Evolutionary conservation across 2,329 filamentous ascomycete species (phyloP).

Genomic region (Epichloe amarillans): DNA sequence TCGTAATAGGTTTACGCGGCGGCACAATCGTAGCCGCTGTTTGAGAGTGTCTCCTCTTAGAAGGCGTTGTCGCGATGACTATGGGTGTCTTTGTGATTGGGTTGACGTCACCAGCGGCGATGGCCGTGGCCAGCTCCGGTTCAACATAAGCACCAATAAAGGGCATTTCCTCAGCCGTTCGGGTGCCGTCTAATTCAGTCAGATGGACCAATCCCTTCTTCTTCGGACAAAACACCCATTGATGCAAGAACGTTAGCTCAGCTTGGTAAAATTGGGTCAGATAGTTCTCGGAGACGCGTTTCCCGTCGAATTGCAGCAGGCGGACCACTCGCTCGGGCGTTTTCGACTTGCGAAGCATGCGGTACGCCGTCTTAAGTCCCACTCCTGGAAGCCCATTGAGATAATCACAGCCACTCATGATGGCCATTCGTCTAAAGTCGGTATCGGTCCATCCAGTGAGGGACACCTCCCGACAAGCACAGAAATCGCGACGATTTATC

Average conservation of each 20-base stretch:
- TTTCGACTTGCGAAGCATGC: conserved; percentile 81
- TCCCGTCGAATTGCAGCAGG: conserved; percentile 79
- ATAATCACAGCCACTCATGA: conserved; percentile 93
- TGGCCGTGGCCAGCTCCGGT: conserved; percentile 52
- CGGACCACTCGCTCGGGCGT: conserved; percentile 70
- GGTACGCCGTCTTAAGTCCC: conserved; percentile 86
- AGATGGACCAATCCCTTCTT: conserved; percentile 60
- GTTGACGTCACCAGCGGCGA: conserved; percentile 73
- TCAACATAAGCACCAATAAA: conserved; percentile 70
- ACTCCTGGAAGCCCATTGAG: conserved; percentile 73
- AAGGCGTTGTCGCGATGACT: conserved; percentile 26
- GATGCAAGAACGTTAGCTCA: conserved; percentile 84
- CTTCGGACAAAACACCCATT: conserved; percentile 82
- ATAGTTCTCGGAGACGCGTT: conserved; percentile 73
- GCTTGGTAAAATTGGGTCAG: conserved; percentile 70
- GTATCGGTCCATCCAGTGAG: conserved; percentile 83
- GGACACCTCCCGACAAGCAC: conserved; percentile 75
- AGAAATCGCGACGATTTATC: conserved; percentile 80
- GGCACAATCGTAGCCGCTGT: conserved; percentile 13
- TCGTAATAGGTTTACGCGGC: conserved; percentile 36
- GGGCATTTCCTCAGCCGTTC: conserved; percentile 57
- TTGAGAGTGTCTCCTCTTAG: conserved; percentile 29
- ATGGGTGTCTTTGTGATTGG: conserved; percentile 73
- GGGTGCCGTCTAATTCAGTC: conserved; percentile 48
- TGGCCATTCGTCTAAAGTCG: conserved; percentile 91